Percentiles rank a stretch among this genome's conserved stretches.
These are phyloP conservation scores for Tolypocladium guangdongense DNA, from an alignment of 2,329 filamentous ascomycete genomes.

Conservation along the genomic window DNA sequence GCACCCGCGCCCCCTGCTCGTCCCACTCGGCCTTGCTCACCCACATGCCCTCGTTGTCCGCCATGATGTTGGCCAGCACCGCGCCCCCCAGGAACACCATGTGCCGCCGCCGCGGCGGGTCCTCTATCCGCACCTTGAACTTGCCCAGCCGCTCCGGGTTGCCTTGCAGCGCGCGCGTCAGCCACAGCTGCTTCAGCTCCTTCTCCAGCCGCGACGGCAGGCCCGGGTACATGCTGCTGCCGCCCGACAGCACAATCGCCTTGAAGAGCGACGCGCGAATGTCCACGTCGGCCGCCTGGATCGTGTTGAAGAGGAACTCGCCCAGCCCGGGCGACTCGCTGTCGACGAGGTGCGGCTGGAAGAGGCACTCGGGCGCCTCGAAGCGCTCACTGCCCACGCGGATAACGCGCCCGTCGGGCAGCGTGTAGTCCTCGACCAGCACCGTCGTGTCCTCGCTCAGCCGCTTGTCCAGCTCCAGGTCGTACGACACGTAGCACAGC, in stretches of 20 bases:
- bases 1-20: slow-evolving; percentile 71
- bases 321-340: slow-evolving; percentile 95
- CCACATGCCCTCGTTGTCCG: slow-evolving; percentile 99
- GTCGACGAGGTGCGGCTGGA: slow-evolving; percentile 96
- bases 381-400: slow-evolving; percentile 94
- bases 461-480: slow-evolving; percentile 89
- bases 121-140: slow-evolving; percentile 99
- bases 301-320: slow-evolving; percentile 98
- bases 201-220: slow-evolving; percentile 92
- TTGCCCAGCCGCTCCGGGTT: slow-evolving; percentile 93
- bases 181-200: slow-evolving; percentile 97
- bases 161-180: slow-evolving; percentile 79
- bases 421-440: slow-evolving; percentile 91
- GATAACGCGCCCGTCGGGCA: slow-evolving; percentile 93
- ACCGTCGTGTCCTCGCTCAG: slow-evolving; percentile 96
- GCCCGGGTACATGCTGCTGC: slow-evolving; percentile 98
- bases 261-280: slow-evolving; percentile 91
- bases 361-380: slow-evolving; percentile 94
- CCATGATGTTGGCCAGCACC: slow-evolving; percentile 96
- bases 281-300: slow-evolving; percentile 90
- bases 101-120: slow-evolving; percentile 87
- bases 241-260: slow-evolving; percentile 91
- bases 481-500: slow-evolving; percentile 98
- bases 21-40: slow-evolving; percentile 95
- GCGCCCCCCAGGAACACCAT: slow-evolving; percentile 99